Base-by-base conservation (phyloP, 1,139 yeast species). In the Saccharomycopsis hybrid region DNA sequence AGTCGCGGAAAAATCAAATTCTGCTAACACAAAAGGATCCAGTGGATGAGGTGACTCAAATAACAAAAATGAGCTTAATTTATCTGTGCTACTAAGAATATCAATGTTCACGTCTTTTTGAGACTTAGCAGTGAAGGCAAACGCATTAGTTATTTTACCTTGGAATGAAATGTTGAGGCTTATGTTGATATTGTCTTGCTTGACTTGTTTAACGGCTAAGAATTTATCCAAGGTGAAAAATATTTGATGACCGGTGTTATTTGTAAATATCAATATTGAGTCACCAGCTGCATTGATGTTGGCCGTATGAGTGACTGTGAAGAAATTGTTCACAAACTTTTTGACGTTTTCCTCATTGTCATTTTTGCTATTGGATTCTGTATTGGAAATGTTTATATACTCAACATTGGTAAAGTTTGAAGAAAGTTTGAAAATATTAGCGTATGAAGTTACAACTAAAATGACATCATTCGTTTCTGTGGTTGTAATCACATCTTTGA, bases 11-110 rank as follows among this genome's bases (percentile, higher is more conserved):
- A 54, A 31, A 25, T 65, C 60, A 43, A 78, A 61, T 39, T 68
- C 66, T 43, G 72, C 60, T n/a, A 82, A 64, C n/a, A 74, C 55
- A 38, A 83, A 72, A 1, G 80, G 77, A 45, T 77, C 78, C 4
- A 66, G 70, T 0, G 86, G 83, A 58, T 84, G 81, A 41, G 94
- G 89, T 9, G 88, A 78, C 55, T 84, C 92, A 13, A 84, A 62
- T 0, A 79, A 50, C 43, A 71, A 70, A 32, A 66, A 60, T 8
- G 59, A 55, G 11, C 56, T 52, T 37, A 67, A 2, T 35, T 18
- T 39, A 4, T 37, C 60, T 0, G 73, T 62, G 33, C 33, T 43
- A 5, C 28, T 43, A 27, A 43, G 32, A 5, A 33, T 25, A 24
- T 24, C 28, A n/a, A 11, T 13, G 2, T 2, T 7, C n/a, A 43